Percentiles rank a stretch among this genome's conserved stretches.
Conservation (phyloP, 805 yeast genomes). For the Martiniozyma abietophila region DNA sequence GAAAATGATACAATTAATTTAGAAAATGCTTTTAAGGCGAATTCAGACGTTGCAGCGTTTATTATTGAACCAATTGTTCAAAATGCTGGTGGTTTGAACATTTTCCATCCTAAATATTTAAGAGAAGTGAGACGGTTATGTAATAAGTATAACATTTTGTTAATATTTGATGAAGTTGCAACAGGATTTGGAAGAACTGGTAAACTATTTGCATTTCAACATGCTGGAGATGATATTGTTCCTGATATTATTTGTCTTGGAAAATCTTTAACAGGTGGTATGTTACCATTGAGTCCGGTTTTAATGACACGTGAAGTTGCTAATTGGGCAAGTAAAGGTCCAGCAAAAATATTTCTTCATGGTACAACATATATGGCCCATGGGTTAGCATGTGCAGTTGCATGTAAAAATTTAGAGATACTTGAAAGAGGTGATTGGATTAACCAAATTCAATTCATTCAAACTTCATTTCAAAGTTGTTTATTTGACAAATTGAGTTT, state of each 20-base stretch:
- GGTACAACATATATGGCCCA: conserved; percentile 12
- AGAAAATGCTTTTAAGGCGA: conserved; percentile 3
- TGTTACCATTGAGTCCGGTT: conserved; percentile 13
- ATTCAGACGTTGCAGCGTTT: conserved; percentile 12
- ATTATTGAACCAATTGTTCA: conserved; percentile 16
- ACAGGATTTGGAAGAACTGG: conserved; percentile 48
- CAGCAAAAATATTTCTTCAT: conserved; percentile 9
- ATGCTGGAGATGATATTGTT: conserved; percentile 28
- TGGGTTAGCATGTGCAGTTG: conserved; percentile 9
- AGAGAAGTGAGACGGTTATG: conserved; percentile 30
- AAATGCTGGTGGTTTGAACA: conserved; percentile 17
- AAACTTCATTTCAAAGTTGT: no score
- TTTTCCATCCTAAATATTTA: conserved; percentile 11
- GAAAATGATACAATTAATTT: conserved; percentile 3
- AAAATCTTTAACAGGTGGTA: conserved; percentile 40
- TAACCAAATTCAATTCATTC: conserved; percentile 3
- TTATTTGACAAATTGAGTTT: neutral
- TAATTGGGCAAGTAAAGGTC: conserved; percentile 5
- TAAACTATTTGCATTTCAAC: conserved; percentile 39
- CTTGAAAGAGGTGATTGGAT: conserved; percentile 5
- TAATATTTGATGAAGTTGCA: conserved; percentile 46
- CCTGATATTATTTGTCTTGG: conserved; percentile 42
- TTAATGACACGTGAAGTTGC: conserved; percentile 8
- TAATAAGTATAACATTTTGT: conserved; percentile 37
- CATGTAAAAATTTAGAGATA: conserved; percentile 8